phyloP scores from a whole-genome alignment of 768 basidiomycete genomes.

The Lactarius evosmus region DNA sequence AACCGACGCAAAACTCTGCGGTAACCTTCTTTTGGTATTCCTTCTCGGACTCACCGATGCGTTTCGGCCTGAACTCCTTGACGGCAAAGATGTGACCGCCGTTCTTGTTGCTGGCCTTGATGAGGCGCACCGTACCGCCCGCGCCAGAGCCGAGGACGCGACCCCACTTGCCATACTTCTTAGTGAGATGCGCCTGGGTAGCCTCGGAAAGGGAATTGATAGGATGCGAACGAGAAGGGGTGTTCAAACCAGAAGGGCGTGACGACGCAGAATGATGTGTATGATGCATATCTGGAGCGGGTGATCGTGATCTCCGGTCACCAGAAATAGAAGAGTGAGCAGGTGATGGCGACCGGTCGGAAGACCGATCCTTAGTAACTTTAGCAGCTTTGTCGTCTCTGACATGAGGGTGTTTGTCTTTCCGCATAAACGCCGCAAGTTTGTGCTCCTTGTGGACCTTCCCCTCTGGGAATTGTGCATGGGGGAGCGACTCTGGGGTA shows the following conservation, averaged over 20 bases:
- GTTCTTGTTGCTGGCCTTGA: conserved; percentile 79
- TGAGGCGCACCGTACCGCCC: conserved; percentile 96
- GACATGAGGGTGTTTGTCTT: conserved; percentile 33
- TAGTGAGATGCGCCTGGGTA: conserved; percentile 88
- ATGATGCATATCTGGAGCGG: conserved; percentile 14
- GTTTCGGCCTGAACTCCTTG: conserved; percentile 93
- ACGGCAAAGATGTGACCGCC: conserved; percentile 90
- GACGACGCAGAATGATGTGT: conserved; percentile 12
- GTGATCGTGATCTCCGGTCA: conserved; percentile 6
- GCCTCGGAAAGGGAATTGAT: conserved; percentile 70
- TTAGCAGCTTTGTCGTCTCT: conserved; percentile 31
- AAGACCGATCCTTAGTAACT: conserved; percentile 6
- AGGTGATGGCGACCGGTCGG: conserved; percentile 33
- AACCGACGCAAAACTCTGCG: conserved; percentile 97
- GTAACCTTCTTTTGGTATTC: conserved; percentile 99
- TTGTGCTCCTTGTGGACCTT: conserved; percentile 31
- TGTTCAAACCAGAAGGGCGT: conserved; percentile 15
- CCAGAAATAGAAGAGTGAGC: conserved; percentile 14
- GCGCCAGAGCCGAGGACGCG: conserved; percentile 92
- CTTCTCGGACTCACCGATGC: conserved; percentile 84
- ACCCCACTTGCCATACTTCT: conserved; percentile 99
- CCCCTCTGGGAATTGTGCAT: conserved; percentile 15
- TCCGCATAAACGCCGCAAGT: conserved; percentile 37
- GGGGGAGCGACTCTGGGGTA: conserved; percentile 5
- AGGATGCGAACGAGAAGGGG: conserved; percentile 34